phyloP scores from a whole-genome alignment of 345 rosid species.

The Litchi chinensis region DNA sequence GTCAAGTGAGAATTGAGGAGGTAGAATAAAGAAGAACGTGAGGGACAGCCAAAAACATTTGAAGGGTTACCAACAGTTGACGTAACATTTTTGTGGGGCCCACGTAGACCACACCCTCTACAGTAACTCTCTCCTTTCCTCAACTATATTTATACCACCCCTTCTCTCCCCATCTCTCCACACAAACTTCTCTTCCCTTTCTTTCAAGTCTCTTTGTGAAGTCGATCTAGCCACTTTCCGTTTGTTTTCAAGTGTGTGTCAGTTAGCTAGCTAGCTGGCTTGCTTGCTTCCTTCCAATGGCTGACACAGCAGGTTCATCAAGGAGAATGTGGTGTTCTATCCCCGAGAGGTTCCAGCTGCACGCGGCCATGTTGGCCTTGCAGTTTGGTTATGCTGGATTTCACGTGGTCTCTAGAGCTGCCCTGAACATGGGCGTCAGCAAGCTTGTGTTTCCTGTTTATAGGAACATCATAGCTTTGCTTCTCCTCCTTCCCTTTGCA shows the following conservation, averaged over 20 bases:
- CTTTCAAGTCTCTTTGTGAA: background rate
- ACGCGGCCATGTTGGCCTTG: conserved; percentile 92
- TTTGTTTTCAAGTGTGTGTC: background rate
- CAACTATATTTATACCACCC: conserved; percentile 39
- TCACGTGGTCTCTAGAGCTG: conserved; percentile 96
- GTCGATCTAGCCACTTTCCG: background rate
- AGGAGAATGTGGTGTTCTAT: conserved; percentile 72
- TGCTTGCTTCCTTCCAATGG: conserved; percentile 36
- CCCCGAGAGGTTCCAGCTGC: conserved; percentile 89
- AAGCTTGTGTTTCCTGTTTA: conserved; percentile 95
- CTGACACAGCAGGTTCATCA: conserved; percentile 55
- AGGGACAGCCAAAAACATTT: conserved; percentile 52
- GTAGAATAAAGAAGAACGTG: conserved; percentile 50
- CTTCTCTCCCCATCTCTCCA: conserved; percentile 22
- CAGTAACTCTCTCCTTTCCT: background rate
- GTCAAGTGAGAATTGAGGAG: conserved; percentile 37
- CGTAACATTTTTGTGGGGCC: conserved; percentile 31
- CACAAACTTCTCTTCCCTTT: background rate
- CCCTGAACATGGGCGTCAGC: conserved; percentile 98
- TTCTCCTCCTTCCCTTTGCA: conserved; percentile 91
- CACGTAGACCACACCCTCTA: conserved; percentile 27
- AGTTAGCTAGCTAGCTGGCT: background rate
- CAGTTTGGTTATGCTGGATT: conserved; percentile 98
- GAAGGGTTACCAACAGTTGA: conserved; percentile 34
- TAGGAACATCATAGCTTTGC: conserved; percentile 92